Evolutionary conservation across 371 early-diverging fungal species (phyloP).

Genomic region (Choanephora cucurbitarum): DNA sequence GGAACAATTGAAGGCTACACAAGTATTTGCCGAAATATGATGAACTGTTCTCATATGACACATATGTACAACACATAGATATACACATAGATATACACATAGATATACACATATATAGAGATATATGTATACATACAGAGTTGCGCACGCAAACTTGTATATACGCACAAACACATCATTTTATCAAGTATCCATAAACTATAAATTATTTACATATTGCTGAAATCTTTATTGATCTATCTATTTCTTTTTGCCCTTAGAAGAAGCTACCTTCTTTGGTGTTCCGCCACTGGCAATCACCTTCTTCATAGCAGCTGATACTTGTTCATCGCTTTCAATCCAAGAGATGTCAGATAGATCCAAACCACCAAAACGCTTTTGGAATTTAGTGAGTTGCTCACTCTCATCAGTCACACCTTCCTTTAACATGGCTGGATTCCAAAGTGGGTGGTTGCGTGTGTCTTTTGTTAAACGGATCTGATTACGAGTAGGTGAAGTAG

Average conservation of each 20-base stretch:
- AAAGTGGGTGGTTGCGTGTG: conserved; percentile 89
- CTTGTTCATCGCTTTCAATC: conserved; percentile 50
- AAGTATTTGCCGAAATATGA: too few species aligned
- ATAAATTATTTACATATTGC: too few species aligned
- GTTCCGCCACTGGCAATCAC: conserved; percentile 42
- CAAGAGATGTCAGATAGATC: conserved; percentile 54
- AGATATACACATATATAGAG: too few species aligned
- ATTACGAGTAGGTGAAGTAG: conserved; percentile 81
- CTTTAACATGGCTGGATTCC: conserved; percentile 79
- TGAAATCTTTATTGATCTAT: neutral
- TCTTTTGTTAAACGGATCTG: conserved; percentile 88
- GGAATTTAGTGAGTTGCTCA: conserved; percentile 77
- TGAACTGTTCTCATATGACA: too few species aligned
- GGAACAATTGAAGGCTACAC: neutral
- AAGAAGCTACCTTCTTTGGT: conserved; percentile 28
- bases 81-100: too few species aligned
- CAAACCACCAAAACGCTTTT: conserved; percentile 74
- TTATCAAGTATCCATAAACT: too few species aligned
- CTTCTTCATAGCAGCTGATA: conserved; percentile 50
- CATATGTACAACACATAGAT: too few species aligned
- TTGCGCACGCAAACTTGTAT: too few species aligned
- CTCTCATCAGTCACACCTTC: conserved; percentile 65
- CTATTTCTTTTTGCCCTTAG: conserved; percentile 45
- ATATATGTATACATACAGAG: too few species aligned
- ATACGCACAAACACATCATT: too few species aligned